Base-by-base conservation (phyloP, 2,329 filamentous ascomycete genomes). In the Penicillium sp. region DNA sequence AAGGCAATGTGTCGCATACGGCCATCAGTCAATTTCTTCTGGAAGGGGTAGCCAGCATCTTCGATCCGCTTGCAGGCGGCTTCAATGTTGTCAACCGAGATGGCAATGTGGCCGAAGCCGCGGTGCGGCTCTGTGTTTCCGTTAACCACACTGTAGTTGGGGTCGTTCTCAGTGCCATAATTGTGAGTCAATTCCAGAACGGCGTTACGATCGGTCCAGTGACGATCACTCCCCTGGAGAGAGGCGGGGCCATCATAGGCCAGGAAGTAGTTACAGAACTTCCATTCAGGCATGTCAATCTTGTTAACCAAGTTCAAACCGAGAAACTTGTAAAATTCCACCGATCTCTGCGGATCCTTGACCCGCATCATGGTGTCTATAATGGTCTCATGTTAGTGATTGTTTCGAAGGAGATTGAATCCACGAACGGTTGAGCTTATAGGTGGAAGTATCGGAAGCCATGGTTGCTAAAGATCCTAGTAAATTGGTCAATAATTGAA, bases 231-330 rank as follows among this genome's bases (percentile, higher is more conserved):
- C 6, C 83, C 80, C 10, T 89, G 94, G n/a, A 84, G 78, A 14
- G 93, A 88, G 36, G 83, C 80, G 10, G 90, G 84, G 31, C 85
- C 84, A 71, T 96, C 88, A 77, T 95, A 97, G 57, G 88, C 91
- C 57, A 99, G 82, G 78, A 97, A 97, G 81, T 97, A 97, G 28
- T 97, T 85, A 68, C 94, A 90, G 75, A 97, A 97, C 71, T 95
- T 96, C 74, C 85, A 85, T 57, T 96, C 91, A 14, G 92, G 89
- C 69, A 91, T 89, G 60, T 88, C 80, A 44, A 94, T 81, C 77
- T 92, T 89, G 69, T 90, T 86, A 74, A 97, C 83, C 60, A 91
- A 77, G 70, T 82, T 91, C 83, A 97, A 86, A 66, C 94, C 94
- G 17, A 99, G 84, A 74, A 91, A 89, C 72, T 96, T 88, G 76